These are phyloP conservation scores for Malassezia psittaci DNA, from an alignment of 1,284 basidiomycete genomes.

Conservation along the genomic window DNA sequence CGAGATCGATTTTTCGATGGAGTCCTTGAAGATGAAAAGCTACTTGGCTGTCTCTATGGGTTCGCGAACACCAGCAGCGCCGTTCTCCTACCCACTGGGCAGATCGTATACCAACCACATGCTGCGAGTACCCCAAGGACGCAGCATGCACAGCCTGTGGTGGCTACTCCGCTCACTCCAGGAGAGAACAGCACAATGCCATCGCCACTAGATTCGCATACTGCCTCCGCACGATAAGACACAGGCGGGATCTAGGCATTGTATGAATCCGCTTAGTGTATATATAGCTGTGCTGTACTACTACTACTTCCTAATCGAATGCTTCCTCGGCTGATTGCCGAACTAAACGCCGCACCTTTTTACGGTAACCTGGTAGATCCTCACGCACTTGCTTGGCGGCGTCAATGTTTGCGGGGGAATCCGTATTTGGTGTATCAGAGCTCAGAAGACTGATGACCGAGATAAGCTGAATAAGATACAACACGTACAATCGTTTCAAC, in stretches of 20 bases:
- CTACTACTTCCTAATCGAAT: conserved; percentile 13
- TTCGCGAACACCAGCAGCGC: conserved; percentile 24
- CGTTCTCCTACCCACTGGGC: not conserved
- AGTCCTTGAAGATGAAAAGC: conserved; percentile 57
- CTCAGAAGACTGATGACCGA: conserved; percentile 93
- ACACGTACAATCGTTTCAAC: conserved; percentile 85
- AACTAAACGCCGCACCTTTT: conserved; percentile 42
- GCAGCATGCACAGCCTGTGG: not conserved
- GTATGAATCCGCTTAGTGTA: not conserved
- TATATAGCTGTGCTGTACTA: conserved; percentile 5
- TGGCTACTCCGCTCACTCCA: conserved; percentile 7
- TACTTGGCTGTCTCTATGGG: conserved; percentile 42
- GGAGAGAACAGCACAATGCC: conserved; percentile 1
- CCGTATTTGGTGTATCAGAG: conserved; percentile 79
- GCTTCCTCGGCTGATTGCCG: conserved; percentile 42
- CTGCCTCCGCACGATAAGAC: not conserved
- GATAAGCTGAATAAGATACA: conserved; percentile 58
- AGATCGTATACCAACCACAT: conserved; percentile 5
- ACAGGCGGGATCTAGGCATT: not conserved
- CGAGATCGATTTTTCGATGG: conserved; percentile 80
- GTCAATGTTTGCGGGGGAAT: conserved; percentile 94
- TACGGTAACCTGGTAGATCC: conserved; percentile 42
- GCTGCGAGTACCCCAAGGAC: conserved; percentile 4
- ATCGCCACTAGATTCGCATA: not conserved
- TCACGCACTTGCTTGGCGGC: conserved; percentile 53